Conservation (phyloP, 1,139 yeast species). For the Diutina neorugosa region DNA sequence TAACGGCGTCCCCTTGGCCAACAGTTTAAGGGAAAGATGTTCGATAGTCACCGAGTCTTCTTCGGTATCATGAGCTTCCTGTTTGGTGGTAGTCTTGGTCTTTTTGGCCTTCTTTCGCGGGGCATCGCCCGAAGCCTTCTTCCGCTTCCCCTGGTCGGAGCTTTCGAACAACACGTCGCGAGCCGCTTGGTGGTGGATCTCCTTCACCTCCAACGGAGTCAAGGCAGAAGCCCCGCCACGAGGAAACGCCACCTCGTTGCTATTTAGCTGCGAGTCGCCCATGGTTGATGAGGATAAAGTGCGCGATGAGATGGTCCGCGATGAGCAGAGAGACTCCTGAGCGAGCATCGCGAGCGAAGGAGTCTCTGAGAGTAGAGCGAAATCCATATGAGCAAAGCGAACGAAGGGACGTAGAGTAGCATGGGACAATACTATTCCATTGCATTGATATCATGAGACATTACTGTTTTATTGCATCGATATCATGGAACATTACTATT, state of each 20-base stretch:
- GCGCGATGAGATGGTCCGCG: neutral
- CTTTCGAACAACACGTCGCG: constrained; percentile 70
- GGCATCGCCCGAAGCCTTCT: constrained; percentile 9
- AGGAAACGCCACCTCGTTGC: constrained; percentile 65
- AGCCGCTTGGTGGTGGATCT: constrained; percentile 86
- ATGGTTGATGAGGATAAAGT: neutral
- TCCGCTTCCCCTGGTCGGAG: constrained; percentile 10
- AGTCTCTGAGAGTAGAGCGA: no score
- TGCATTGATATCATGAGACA: no score
- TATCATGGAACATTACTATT: no score
- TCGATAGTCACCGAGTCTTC: constrained; percentile 35
- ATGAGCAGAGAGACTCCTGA: no score
- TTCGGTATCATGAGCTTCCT: constrained; percentile 9
- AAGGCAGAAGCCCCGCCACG: constrained; percentile 88
- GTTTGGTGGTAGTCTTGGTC: constrained; percentile 9
- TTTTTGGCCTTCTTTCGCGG: constrained; percentile 13
- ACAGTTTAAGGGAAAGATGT: constrained; percentile 44
- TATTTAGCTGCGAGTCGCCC: constrained; percentile 4
- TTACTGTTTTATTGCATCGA: no score
- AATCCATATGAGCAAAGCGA: no score
- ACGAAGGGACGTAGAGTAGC: no score
- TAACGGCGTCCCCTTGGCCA: constrained; percentile 60
- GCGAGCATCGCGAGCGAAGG: no score
- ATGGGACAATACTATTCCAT: no score
- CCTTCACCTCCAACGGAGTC: constrained; percentile 84